A percentile compares a stretch with the other conserved stretches of the same genome.
phyloP scores from a whole-genome alignment of 345 rosid genomes.

The Eucalyptus fibrosa region DNA sequence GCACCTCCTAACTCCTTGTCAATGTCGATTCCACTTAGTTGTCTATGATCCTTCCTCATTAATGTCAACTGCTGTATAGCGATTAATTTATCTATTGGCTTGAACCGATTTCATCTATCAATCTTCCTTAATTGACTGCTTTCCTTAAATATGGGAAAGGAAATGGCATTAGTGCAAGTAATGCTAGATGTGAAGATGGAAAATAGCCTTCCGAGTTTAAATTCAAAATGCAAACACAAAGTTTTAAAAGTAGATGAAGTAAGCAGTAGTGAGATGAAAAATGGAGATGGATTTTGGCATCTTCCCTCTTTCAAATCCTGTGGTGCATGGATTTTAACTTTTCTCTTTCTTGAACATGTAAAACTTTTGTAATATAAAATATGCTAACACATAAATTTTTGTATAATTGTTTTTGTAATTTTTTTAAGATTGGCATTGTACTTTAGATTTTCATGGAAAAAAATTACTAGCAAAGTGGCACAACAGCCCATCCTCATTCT shows the following conservation, averaged over 20 bases:
- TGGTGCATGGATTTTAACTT: rapidly evolving
- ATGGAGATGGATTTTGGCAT: not conserved
- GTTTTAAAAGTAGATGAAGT: not conserved
- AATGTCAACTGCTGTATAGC: not conserved
- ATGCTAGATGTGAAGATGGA: not conserved
- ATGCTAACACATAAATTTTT: not conserved
- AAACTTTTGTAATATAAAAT: not conserved
- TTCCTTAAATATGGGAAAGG: not conserved
- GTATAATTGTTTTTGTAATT: too few relatives aligned
- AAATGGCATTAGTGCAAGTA: not conserved
- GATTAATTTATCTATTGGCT: rapidly evolving
- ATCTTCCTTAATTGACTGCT: not conserved
- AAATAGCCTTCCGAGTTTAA: not conserved
- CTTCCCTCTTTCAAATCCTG: not conserved
- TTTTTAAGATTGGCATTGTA: not conserved
- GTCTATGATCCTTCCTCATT: not conserved
- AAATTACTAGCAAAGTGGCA: too few relatives aligned
- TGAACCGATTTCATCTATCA: not conserved
- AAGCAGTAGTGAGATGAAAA: not conserved
- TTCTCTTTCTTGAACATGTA: not conserved
- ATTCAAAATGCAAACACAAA: not conserved
- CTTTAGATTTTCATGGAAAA: not conserved
- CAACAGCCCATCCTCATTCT: too few relatives aligned
- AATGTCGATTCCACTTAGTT: not conserved
- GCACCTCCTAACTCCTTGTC: not conserved